Conservation (phyloP, 1,284 basidiomycete genomes). For the Moesziomyces aphidis region DNA sequence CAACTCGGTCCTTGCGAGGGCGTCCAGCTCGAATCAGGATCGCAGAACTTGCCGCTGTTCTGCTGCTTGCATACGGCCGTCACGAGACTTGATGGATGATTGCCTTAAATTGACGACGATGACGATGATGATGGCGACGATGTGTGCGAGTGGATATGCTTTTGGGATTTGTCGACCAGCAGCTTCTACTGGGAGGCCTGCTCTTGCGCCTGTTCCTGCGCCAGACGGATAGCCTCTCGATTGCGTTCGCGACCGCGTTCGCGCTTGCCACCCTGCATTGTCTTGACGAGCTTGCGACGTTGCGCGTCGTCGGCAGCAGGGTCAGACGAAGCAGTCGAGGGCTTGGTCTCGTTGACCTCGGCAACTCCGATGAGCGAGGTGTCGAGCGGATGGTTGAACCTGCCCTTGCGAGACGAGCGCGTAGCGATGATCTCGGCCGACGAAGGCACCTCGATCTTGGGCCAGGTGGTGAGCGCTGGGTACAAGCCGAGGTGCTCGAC, state of each 20-base stretch:
- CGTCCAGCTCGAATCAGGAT: constrained; percentile 14
- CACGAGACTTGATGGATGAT: neutral
- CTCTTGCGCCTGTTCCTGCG: constrained; percentile 18
- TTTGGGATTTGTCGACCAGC: neutral
- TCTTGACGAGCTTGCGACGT: constrained; percentile 50
- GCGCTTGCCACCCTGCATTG: constrained; percentile 57
- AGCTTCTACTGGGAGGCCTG: neutral
- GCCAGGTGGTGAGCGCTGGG: constrained; percentile 55
- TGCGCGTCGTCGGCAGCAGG: constrained; percentile 34
- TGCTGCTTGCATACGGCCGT: neutral
- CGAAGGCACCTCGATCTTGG: constrained; percentile 53
- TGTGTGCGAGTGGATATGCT: neutral
- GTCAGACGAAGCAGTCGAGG: constrained; percentile 19
- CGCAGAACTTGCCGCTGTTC: neutral
- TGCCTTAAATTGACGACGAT: neutral
- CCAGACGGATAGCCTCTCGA: constrained; percentile 45
- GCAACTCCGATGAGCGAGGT: constrained; percentile 42
- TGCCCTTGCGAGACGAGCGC: constrained; percentile 32
- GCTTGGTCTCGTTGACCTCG: constrained; percentile 23
- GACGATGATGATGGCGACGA: neutral
- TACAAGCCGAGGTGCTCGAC: constrained; percentile 53
- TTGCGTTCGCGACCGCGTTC: constrained; percentile 55
- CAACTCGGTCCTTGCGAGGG: constrained; percentile 14
- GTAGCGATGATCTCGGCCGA: constrained; percentile 53
- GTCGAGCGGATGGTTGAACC: constrained; percentile 47